These are phyloP conservation scores for Dentipellis fragilis DNA, from an alignment of 768 basidiomycete genomes.

Conservation along the genomic window DNA sequence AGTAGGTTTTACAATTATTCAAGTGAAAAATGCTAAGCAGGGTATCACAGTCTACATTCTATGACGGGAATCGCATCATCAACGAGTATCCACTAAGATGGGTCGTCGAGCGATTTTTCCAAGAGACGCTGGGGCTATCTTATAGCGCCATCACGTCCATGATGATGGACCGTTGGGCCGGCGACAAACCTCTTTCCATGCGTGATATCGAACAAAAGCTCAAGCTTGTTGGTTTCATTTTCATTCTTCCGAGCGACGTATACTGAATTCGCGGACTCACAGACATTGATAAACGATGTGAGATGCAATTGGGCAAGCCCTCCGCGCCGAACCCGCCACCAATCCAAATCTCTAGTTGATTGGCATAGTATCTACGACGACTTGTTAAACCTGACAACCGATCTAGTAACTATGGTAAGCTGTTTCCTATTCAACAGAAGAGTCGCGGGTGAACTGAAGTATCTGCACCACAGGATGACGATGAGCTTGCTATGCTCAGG, in stretches of 20 bases:
- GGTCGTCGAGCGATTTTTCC: slow-evolving; percentile 46
- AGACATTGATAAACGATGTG: slow-evolving; percentile 53
- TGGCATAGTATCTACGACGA: slow-evolving; percentile 59
- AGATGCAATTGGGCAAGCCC: slow-evolving; percentile 61
- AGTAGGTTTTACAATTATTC: slow-evolving; percentile 25
- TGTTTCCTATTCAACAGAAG: not conserved
- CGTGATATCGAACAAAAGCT: slow-evolving; percentile 30
- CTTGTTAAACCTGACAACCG: slow-evolving; percentile 20
- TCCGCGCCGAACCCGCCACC: slow-evolving; percentile 51
- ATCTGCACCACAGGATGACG: slow-evolving; percentile 8
- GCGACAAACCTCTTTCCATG: slow-evolving; percentile 27
- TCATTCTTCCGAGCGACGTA: not conserved
- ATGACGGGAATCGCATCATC: slow-evolving; percentile 2
- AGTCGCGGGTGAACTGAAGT: not conserved
- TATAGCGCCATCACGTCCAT: slow-evolving; percentile 37
- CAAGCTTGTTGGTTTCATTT: slow-evolving; percentile 21
- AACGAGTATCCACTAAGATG: slow-evolving; percentile 42
- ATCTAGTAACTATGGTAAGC: slow-evolving; percentile 14
- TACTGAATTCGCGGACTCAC: slow-evolving; percentile 5
- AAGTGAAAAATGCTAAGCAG: slow-evolving; percentile 1
- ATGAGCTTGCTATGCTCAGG: slow-evolving; percentile 3
- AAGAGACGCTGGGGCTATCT: slow-evolving; percentile 39
- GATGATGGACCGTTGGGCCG: slow-evolving; percentile 28
- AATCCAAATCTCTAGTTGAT: slow-evolving; percentile 51
- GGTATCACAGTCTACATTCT: slow-evolving; percentile 2